Evolutionary conservation across 1,284 basidiomycete genomes (phyloP).

Genomic region (Ustilago bromivora): DNA sequence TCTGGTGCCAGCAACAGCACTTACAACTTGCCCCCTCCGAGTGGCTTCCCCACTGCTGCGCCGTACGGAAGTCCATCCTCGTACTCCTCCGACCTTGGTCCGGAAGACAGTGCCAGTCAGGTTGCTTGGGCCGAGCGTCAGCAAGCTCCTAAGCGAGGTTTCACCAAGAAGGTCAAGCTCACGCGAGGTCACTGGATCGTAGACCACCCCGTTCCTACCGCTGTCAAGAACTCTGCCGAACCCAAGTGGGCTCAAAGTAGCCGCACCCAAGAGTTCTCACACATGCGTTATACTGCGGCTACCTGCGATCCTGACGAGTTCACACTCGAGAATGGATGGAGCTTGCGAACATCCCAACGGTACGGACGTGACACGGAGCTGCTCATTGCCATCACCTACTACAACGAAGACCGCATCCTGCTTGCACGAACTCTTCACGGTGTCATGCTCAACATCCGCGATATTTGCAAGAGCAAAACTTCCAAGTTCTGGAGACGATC

Average conservation of each 20-base stretch:
- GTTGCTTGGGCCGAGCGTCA: slow-evolving; percentile 69
- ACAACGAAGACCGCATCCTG: slow-evolving; percentile 96
- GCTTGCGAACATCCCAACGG: slow-evolving; percentile 80
- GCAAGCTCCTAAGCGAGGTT: slow-evolving; percentile 69
- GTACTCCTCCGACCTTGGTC: slow-evolving; percentile 45
- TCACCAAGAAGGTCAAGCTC: slow-evolving; percentile 84
- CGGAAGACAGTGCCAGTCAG: slow-evolving; percentile 54
- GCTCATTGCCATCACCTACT: slow-evolving; percentile 76
- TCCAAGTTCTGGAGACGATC: slow-evolving; percentile 82
- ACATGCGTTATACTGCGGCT: slow-evolving; percentile 83
- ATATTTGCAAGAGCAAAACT: slow-evolving; percentile 94
- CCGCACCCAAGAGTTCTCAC: slow-evolving; percentile 80
- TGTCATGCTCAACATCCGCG: slow-evolving; percentile 97
- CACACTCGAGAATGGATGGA: slow-evolving; percentile 76
- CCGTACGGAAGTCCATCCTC: slow-evolving; percentile 43
- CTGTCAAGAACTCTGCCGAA: slow-evolving; percentile 86
- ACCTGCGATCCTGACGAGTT: slow-evolving; percentile 97
- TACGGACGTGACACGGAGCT: slow-evolving; percentile 93
- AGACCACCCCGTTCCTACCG: slow-evolving; percentile 80
- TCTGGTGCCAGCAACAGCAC: slow-evolving; percentile 14
- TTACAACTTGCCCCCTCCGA: slow-evolving; percentile 31
- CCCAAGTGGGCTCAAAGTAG: slow-evolving; percentile 75
- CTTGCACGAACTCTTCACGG: slow-evolving; percentile 81
- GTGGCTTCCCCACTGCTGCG: slow-evolving; percentile 31
- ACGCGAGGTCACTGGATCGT: slow-evolving; percentile 74